Evolutionary conservation across 2,329 filamentous ascomycete genomes (phyloP), one percentile per base, ranked within the genome.

Genomic region (Alternaria hordeiaustralica): DNA sequence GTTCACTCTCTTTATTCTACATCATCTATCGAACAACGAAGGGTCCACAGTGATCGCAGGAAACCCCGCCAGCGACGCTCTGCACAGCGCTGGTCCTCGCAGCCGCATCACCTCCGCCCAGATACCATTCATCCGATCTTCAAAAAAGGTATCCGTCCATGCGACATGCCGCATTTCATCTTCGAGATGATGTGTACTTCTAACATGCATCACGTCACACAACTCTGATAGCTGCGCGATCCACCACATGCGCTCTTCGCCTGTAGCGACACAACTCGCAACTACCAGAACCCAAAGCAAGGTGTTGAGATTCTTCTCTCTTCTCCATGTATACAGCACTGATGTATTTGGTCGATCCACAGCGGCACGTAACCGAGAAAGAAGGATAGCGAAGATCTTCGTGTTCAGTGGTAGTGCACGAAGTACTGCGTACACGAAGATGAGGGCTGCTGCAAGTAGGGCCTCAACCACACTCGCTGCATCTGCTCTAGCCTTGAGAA

Each of bases 201-300:
- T 15, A 9, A 62, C 13, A 0, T 30, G 18, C 28, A 26, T 6
- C 66, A 51, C 3, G 18, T 54, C 15, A 72, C 43, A 71, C 45
- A 18, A 67, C 60, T 63, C 61, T 1, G 46, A 63, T 6, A 75
- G 57, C 41, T 44, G 60, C 8, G 28, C 54, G 12, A 72, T 61
- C 71, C 71, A 74, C 71, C 69, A 72, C 10, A 8, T 21, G 23
- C 64, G 54, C 11, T 56, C 64, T 5, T 36, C 59, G 21, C 47
- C 60, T 2, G 53, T 18, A 6, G 50, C 61, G 2, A 74, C 58
- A 3, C 61, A 68, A 26, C 59, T 64, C 2, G 66, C 74, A 12
- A 73, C 65, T 2, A 71, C 67, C 12, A 75, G 54, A 1, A 60
- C 62, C 72, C 74, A 76, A 4, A 74, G 56, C n/a, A 76, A 56